These are phyloP conservation scores for Phyllachora maydis DNA, from an alignment of 2,329 filamentous ascomycete species.

Conservation along the genomic window DNA sequence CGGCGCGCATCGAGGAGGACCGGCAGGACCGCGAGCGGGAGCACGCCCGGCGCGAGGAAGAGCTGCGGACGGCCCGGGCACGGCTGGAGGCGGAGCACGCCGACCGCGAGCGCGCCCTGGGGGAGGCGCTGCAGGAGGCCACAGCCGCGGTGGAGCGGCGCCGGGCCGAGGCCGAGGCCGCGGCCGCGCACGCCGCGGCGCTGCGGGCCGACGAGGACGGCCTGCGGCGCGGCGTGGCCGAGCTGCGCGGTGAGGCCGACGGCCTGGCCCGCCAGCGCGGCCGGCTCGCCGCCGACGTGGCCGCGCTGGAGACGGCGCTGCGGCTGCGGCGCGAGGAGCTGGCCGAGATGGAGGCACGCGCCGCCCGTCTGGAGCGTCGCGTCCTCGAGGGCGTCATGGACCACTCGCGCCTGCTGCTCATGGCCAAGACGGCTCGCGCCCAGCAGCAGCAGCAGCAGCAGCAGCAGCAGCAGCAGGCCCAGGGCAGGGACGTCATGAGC, in stretches of 20 bases:
- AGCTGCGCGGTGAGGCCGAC: slow-evolving; percentile 50
- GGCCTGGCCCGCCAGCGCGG: slow-evolving; percentile 59
- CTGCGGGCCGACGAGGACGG: slow-evolving; percentile 30
- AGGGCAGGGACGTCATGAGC: slow-evolving; percentile 32
- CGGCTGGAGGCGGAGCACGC: too few relatives aligned
- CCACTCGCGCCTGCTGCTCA: slow-evolving; percentile 77
- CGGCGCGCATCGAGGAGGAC: slow-evolving; percentile 52
- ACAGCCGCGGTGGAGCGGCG: slow-evolving; percentile 57
- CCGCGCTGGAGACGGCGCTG: slow-evolving; percentile 76
- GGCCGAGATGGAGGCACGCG: slow-evolving; percentile 72
- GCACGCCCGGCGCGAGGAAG: too few relatives aligned
- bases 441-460: too few relatives aligned
- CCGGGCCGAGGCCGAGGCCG: slow-evolving; percentile 6
- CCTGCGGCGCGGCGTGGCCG: slow-evolving; percentile 31
- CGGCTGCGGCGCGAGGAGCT: slow-evolving; percentile 80
- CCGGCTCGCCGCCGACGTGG: slow-evolving; percentile 65
- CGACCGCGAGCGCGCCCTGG: too few relatives aligned
- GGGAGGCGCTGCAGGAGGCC: slow-evolving; percentile 63
- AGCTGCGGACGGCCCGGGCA: too few relatives aligned
- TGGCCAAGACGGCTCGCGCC: slow-evolving; percentile 44
- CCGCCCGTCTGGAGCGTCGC: slow-evolving; percentile 72
- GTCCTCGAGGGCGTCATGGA: slow-evolving; percentile 94
- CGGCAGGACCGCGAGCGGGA: slow-evolving; percentile 61
- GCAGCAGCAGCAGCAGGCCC: too few relatives aligned
- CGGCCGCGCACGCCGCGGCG: slow-evolving; percentile 16